A percentile compares a stretch with the other conserved stretches of the same genome.
Conservation (phyloP, 192 early-diverging fungal species). For the Ambispora gerdemannii region DNA sequence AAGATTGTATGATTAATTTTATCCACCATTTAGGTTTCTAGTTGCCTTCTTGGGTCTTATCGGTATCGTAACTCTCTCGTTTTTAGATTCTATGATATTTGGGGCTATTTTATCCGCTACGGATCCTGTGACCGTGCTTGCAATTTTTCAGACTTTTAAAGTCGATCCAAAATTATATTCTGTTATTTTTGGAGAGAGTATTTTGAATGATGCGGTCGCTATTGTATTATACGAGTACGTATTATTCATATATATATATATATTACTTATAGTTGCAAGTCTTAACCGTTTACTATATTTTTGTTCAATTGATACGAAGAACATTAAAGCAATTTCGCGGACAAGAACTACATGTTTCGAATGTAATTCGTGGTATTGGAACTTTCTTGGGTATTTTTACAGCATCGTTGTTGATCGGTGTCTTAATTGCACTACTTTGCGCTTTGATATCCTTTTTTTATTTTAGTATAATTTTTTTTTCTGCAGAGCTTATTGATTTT, state of each 20-base stretch:
- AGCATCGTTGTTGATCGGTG: conserved; percentile 80
- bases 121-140: conserved; percentile 94
- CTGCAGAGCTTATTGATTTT: background rate
- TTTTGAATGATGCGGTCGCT: conserved; percentile 96
- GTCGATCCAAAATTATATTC: conserved; percentile 95
- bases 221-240: conserved; percentile 89
- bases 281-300: background rate
- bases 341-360: conserved; percentile 62
- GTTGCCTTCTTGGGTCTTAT: conserved; percentile 67
- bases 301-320: no score
- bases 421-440: conserved; percentile 69
- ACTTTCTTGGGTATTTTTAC: conserved; percentile 82
- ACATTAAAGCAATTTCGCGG: conserved; percentile 75
- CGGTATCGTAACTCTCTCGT: conserved; percentile 70
- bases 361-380: conserved; percentile 58
- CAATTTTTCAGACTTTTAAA: conserved; percentile 89
- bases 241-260: conserved; percentile 5
- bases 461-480: background rate
- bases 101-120: conserved; percentile 94
- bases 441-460: conserved; percentile 59
- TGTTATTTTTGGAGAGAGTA: conserved; percentile 93
- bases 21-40: conserved; percentile 44
- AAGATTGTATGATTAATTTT: conserved; percentile 18
- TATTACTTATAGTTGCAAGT: conserved; percentile 22
- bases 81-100: conserved; percentile 92